A percentile compares a stretch with the other conserved stretches of the same genome.
phyloP scores from a whole-genome alignment of 1,284 basidiomycete species.

The Rhodotorula sp. region DNA sequence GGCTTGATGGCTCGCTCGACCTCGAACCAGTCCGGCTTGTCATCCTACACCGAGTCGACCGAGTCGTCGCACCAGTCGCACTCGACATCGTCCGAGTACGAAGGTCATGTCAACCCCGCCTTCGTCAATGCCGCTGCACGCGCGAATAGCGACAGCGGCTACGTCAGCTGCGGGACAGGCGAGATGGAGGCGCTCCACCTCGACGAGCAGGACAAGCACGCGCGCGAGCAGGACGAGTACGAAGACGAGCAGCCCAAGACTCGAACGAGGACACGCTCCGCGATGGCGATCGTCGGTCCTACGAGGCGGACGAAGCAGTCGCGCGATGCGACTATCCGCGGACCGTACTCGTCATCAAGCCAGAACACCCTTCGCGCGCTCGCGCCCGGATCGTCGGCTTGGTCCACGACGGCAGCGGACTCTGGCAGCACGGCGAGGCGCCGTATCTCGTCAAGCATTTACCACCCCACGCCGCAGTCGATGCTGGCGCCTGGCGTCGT shows the following conservation, averaged over 20 bases:
- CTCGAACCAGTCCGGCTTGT: slow-evolving; percentile 9
- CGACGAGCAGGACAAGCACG: too few species aligned
- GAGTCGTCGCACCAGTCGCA: neutral
- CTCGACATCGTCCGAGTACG: neutral
- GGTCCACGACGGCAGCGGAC: neutral
- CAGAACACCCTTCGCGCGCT: neutral
- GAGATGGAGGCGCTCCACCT: too few species aligned
- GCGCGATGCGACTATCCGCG: neutral
- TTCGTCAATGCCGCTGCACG: neutral
- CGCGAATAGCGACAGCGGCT: slow-evolving; percentile 3
- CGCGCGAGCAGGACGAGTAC: too few species aligned
- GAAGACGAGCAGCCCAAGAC: too few species aligned
- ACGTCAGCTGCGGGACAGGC: neutral
- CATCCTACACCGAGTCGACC: slow-evolving; percentile 5
- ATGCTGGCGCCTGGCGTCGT: slow-evolving; percentile 26
- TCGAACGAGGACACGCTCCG: too few species aligned
- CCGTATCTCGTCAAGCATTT: slow-evolving; percentile 4
- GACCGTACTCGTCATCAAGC: neutral
- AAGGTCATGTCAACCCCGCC: neutral
- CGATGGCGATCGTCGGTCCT: neutral
- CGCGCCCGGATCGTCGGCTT: neutral
- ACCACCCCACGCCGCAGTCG: slow-evolving; percentile 28
- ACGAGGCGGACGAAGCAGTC: neutral
- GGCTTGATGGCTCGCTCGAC: neutral
- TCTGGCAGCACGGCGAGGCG: neutral